phyloP scores from a whole-genome alignment of 2,329 filamentous ascomycete species.

The Simplicillium sp. region DNA sequence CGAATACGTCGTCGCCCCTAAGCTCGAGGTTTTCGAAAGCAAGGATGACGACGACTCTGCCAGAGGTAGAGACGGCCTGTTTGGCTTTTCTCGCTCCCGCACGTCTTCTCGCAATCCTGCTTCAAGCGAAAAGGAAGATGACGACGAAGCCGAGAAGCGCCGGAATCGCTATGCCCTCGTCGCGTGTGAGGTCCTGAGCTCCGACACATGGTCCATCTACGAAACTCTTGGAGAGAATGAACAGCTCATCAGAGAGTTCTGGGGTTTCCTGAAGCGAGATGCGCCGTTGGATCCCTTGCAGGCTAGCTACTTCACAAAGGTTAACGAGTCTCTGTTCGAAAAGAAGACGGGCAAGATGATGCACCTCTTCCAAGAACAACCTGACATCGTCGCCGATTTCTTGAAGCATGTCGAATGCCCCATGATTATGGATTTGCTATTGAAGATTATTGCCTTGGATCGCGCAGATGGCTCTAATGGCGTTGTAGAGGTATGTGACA shows the following conservation, averaged over 20 bases:
- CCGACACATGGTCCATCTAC: slow-evolving; percentile 93
- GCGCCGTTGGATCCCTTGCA: slow-evolving; percentile 85
- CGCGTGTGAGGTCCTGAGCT: slow-evolving; percentile 85
- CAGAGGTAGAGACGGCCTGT: slow-evolving; percentile 30
- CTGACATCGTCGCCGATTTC: slow-evolving; percentile 74
- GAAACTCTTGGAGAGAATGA: slow-evolving; percentile 85
- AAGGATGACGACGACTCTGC: slow-evolving; percentile 43
- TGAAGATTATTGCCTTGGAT: slow-evolving; percentile 96
- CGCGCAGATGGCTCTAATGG: slow-evolving; percentile 85
- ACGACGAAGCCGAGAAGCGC: slow-evolving; percentile 79
- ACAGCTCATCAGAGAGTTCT: slow-evolving; percentile 71
- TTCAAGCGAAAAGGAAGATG: slow-evolving; percentile 38
- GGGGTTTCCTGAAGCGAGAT: slow-evolving; percentile 78
- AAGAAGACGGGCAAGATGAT: slow-evolving; percentile 98
- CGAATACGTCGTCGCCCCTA: slow-evolving; percentile 82
- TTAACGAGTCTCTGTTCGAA: slow-evolving; percentile 95
- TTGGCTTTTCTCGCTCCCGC: slow-evolving; percentile 41
- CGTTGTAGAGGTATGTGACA: slow-evolving; percentile 70
- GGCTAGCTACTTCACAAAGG: slow-evolving; percentile 96
- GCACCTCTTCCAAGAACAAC: slow-evolving; percentile 73
- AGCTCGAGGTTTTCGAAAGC: slow-evolving; percentile 46
- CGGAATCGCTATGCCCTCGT: slow-evolving; percentile 91
- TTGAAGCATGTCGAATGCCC: slow-evolving; percentile 92
- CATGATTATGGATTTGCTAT: slow-evolving; percentile 93
- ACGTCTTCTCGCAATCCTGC: slow-evolving; percentile 43